Evolutionary conservation across 2,329 filamentous ascomycete genomes (phyloP), one percentile per base, ranked within the genome.

Genomic region (Periconia sp.): DNA sequence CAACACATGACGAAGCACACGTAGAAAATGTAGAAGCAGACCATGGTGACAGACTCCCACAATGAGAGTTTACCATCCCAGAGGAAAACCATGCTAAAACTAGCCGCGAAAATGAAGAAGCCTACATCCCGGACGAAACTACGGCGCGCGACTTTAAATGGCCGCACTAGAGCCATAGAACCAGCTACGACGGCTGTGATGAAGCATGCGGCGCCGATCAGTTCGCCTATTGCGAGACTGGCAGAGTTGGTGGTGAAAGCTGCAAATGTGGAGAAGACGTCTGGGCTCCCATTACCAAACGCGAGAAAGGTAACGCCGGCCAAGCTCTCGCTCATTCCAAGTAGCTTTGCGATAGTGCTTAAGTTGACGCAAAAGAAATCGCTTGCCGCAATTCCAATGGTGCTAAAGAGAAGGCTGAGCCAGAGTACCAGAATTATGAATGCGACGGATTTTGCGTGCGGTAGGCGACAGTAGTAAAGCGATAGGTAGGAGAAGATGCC

Each of bases 361-460:
- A 99, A 80, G 65, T 99, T 96, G 73, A 97, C 84, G 72, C 92
- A 97, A 73, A 99, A 94, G 76, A 99, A 99, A 73, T 99, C 94
- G 71, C 91, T 96, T 16, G 94, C 94, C 11, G 94, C 94, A 52
- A 99, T 96, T 46, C 94, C 94, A 53, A 99, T 96, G 11, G 94
- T 97, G 57, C 88, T 92, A 73, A 99, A 99, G 6, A 99, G 83
- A 40, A 97, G 75, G 25, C 83, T 88, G 5, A 96, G 81, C 94
- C 94, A 99, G 47, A 85, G 59, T 12, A 89, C 80, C 32, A 99
- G 77, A 29, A 95, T 75, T 16, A 77, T 66, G 62, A 99, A 95
- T n/a, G 88, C 90, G 32, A 95, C 52, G 1, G 88, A 85, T 63
- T 89, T 86, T 11, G 78, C 83, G 40, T 82, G 71, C 40, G 78